These are phyloP conservation scores for Cyberlindnera xishuangbannaensis DNA, from an alignment of 805 yeast genomes.

Conservation along the genomic window DNA sequence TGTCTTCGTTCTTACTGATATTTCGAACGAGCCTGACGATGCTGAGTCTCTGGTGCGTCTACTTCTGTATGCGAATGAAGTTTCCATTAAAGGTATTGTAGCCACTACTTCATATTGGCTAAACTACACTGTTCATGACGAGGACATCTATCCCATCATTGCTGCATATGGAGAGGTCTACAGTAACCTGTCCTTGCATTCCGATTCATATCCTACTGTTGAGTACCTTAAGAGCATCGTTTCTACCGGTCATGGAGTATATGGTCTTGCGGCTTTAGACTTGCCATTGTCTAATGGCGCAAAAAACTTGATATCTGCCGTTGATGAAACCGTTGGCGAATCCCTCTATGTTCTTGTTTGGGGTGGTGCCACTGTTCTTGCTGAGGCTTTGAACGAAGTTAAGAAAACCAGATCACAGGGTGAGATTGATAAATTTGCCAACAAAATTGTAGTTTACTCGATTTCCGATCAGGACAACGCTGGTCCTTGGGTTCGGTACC, in stretches of 20 bases:
- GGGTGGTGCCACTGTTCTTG: slow-evolving; percentile 30
- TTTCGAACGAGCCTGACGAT: neutral
- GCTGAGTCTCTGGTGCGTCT: neutral
- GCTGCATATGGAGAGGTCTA: slow-evolving; percentile 27
- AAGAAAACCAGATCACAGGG: slow-evolving; percentile 11
- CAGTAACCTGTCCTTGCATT: slow-evolving; percentile 23
- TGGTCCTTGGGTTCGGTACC: slow-evolving; percentile 28
- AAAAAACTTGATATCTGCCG: slow-evolving; percentile 18
- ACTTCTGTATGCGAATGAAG: neutral
- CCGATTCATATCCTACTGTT: slow-evolving; percentile 24
- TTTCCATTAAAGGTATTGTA: slow-evolving; percentile 26
- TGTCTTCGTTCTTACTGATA: neutral
- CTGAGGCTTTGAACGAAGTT: slow-evolving; percentile 27
- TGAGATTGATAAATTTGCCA: slow-evolving; percentile 14
- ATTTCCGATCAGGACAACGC: slow-evolving; percentile 31
- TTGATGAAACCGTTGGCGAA: slow-evolving; percentile 20
- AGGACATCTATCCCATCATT: slow-evolving; percentile 28
- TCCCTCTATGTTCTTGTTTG: slow-evolving; percentile 23
- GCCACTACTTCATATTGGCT: slow-evolving; percentile 32
- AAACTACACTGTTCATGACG: slow-evolving; percentile 26
- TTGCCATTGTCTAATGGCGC: slow-evolving; percentile 24
- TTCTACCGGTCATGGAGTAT: slow-evolving; percentile 21
- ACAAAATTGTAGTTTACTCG: slow-evolving; percentile 23
- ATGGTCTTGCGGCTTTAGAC: slow-evolving; percentile 23
- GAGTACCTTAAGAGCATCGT: slow-evolving; percentile 25